phyloP scores from a whole-genome alignment of 257 asterid species.

The Thymus quinquecostatus region DNA sequence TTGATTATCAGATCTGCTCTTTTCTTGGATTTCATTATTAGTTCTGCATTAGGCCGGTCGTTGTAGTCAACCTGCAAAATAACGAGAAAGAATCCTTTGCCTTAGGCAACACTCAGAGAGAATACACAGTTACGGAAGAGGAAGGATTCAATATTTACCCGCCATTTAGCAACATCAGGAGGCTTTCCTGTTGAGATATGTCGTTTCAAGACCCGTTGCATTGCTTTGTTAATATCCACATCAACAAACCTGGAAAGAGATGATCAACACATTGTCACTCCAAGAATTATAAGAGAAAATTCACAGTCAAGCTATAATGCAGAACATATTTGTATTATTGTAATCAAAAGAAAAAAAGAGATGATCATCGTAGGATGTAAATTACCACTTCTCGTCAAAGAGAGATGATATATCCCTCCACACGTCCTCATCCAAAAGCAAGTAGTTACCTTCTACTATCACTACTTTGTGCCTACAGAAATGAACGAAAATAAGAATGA shows the following conservation, averaged over 20 bases:
- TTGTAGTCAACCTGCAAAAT: constrained; percentile 73
- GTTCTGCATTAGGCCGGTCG: constrained; percentile 91
- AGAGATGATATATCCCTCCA: constrained; percentile 80
- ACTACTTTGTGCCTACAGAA: constrained; percentile 83
- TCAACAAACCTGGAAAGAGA: constrained; percentile 71
- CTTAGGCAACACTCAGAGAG: constrained; percentile 17
- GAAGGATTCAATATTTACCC: constrained; percentile 52
- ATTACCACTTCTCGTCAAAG: constrained; percentile 93
- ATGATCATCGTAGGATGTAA: constrained; percentile 11
- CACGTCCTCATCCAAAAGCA: constrained; percentile 69
- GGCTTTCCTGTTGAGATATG: constrained; percentile 87
- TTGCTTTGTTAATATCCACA: constrained; percentile 75
- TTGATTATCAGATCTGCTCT: constrained; percentile 81
- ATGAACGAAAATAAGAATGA: not conserved
- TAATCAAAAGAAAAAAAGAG: not conserved
- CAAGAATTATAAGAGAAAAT: not conserved
- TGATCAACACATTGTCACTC: not conserved
- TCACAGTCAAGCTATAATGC: constrained; percentile 1
- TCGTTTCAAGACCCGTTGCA: constrained; percentile 83
- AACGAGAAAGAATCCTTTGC: constrained; percentile 19
- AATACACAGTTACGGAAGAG: constrained; percentile 12
- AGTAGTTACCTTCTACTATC: constrained; percentile 92
- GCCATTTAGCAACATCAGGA: constrained; percentile 87
- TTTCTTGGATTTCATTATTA: constrained; percentile 68
- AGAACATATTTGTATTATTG: not conserved